Conservation (phyloP, 2,329 filamentous ascomycete genomes). For the Pseudogymnoascus sp. region DNA sequence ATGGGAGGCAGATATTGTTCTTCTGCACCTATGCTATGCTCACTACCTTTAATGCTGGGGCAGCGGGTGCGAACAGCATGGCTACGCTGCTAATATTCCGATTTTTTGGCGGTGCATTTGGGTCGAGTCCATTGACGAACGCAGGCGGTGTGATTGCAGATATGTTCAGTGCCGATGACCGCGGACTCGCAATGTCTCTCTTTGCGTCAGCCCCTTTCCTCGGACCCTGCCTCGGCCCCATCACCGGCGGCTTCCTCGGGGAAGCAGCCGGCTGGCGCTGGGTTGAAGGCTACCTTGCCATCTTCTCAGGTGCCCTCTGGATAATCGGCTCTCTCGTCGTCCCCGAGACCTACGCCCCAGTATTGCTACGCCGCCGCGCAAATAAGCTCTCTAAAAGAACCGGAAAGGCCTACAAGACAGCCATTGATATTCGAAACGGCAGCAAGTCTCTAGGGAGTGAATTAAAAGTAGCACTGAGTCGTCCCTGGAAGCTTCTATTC, state of each 20-base stretch:
- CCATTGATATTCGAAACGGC: constrained; percentile 39
- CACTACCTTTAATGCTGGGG: constrained; percentile 53
- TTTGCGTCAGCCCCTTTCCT: constrained; percentile 62
- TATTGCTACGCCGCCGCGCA: constrained; percentile 47
- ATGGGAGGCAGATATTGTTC: constrained; percentile 52
- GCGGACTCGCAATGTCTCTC: constrained; percentile 51
- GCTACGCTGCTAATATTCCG: constrained; percentile 55
- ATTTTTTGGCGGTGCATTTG: constrained; percentile 57
- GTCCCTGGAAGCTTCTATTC: constrained; percentile 64
- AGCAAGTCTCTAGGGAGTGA: constrained; percentile 37
- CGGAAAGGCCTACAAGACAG: constrained; percentile 49
- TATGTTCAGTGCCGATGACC: constrained; percentile 45
- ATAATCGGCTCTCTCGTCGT: constrained; percentile 42
- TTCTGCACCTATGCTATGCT: constrained; percentile 49
- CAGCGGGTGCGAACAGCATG: constrained; percentile 49
- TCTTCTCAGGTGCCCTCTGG: constrained; percentile 56
- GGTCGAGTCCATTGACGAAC: constrained; percentile 54
- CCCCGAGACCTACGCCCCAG: constrained; percentile 53
- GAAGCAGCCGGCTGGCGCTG: constrained; percentile 61
- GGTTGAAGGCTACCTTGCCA: constrained; percentile 55
- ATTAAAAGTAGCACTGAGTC: constrained; percentile 49
- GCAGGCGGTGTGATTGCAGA: constrained; percentile 55
- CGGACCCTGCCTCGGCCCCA: constrained; percentile 57
- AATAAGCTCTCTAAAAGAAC: constrained; percentile 41
- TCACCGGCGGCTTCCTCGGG: constrained; percentile 59